A percentile compares a stretch with the other conserved stretches of the same genome.
phyloP scores from a whole-genome alignment of 2,329 filamentous ascomycete genomes.

The Lecanicillium sp. region DNA sequence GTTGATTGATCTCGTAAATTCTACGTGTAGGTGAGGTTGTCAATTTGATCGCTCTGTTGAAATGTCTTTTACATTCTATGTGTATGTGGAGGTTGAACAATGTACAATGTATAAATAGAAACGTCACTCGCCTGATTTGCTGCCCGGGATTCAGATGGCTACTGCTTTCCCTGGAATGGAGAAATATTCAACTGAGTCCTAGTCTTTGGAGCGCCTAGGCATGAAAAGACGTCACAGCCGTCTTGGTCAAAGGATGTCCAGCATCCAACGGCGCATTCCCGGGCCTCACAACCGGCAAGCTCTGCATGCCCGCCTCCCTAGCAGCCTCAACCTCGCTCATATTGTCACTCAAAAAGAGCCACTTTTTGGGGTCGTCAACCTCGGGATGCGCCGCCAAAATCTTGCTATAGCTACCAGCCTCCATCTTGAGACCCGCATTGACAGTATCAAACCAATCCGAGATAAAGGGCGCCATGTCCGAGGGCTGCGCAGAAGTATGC shows the following conservation, averaged over 20 bases:
- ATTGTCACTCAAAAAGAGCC: slow-evolving; percentile 79
- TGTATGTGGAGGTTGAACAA: too few relatives aligned
- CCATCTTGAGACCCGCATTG: slow-evolving; percentile 68
- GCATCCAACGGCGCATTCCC: slow-evolving; percentile 58
- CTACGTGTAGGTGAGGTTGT: too few relatives aligned
- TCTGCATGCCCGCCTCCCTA: slow-evolving; percentile 52
- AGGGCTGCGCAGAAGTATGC: slow-evolving; percentile 49
- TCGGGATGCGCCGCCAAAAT: slow-evolving; percentile 43
- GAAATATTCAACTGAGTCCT: too few relatives aligned
- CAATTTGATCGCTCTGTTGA: too few relatives aligned
- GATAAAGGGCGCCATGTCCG: slow-evolving; percentile 52
- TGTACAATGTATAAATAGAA: too few relatives aligned
- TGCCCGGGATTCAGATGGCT: too few relatives aligned
- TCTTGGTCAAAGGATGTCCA: slow-evolving; percentile 30
- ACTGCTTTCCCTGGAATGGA: too few relatives aligned
- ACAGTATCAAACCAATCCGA: slow-evolving; percentile 70
- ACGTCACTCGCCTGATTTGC: too few relatives aligned
- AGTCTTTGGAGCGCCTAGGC: too few relatives aligned
- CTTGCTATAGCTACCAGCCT: slow-evolving; percentile 56
- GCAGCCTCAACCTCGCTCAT: slow-evolving; percentile 60
- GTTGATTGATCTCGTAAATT: too few relatives aligned
- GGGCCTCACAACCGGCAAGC: slow-evolving; percentile 54
- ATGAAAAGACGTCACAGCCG: slow-evolving; percentile 19
- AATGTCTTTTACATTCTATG: too few relatives aligned
- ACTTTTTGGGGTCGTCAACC: slow-evolving; percentile 37